Base-by-base conservation (phyloP, 75 land plant genomes). In the Selaginella tamariscina region DNA sequence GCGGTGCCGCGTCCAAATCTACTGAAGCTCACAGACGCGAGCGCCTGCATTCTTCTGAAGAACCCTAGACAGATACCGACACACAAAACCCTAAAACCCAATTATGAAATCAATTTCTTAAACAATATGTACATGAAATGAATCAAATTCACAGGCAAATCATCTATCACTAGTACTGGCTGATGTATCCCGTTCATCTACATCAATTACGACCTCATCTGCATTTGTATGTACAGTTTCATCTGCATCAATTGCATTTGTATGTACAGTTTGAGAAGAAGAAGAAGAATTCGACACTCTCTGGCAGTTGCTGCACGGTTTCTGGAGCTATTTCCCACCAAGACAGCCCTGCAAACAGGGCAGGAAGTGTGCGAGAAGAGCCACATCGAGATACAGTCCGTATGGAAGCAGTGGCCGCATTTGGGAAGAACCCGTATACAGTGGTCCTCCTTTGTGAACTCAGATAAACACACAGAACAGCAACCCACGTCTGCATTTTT, bases 301-400 rank as follows among this genome's bases (percentile, higher is more conserved):
- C 49, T 39, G 11, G 49, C 49, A 5, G 49, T 39, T 39, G 49
- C 49, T 5, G 49, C 49, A 39, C 49, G 5, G 49, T 15, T 5
- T 39, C 49, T 39, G 11, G 11, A 39, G 49, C 49, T n/a, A n/a
- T n/a, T n/a, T n/a, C 49, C 49, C 44, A 69, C 30, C 27, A 73
- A 33, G 49, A 8, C 23, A 2, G n/a, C 18, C 18, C 62, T 5
- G 62, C 62, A 59, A n/a, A 59, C 62, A 5, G 62, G 62, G 62
- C 62, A 59, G 26, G 62, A 23, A 8, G 18, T 59, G 26, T 59
- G 62, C 62, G 62, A 5, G 24, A 59, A 2, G 23, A 59, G 26
- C 62, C 62, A 59, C 21, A 59, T 5, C 21, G 23, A 8, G 23
- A 59, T 59, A 26, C 62, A 59, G 2, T 59, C 62, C 62, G 26